Conservation (phyloP, 2,329 filamentous ascomycete species). For the Venturia oleaginea region DNA sequence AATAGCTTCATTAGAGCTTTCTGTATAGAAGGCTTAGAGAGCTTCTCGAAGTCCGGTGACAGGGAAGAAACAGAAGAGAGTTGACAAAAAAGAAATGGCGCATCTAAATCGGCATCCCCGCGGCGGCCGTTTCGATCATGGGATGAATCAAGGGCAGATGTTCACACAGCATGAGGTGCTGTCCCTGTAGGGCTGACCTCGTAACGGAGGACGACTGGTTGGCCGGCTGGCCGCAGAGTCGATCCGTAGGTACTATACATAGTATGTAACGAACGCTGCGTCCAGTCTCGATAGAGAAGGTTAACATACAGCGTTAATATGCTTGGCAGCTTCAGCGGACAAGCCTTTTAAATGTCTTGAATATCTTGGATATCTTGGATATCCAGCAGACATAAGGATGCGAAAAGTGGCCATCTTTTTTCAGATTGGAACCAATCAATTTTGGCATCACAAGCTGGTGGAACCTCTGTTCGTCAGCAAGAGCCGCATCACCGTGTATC, state of each 20-base stretch:
- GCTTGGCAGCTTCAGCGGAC: background rate
- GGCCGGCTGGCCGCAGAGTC: background rate
- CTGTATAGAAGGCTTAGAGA: background rate
- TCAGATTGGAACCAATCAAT: background rate
- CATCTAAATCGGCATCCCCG: background rate
- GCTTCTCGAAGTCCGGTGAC: background rate
- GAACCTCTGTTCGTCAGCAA: background rate
- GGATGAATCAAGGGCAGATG: background rate
- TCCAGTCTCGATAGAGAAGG: background rate
- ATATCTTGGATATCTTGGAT: background rate
- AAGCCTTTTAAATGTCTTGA: background rate
- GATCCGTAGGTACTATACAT: background rate
- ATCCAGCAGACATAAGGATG: background rate
- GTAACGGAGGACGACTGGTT: background rate
- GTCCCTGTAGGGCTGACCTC: slow-evolving; percentile 1
- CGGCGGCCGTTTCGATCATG: background rate
- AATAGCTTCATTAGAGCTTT: background rate
- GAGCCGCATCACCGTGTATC: background rate
- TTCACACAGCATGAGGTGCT: background rate
- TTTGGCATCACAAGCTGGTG: background rate
- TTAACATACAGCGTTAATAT: background rate
- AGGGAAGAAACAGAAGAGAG: background rate
- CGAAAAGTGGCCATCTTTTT: background rate
- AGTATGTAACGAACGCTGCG: too few relatives aligned
- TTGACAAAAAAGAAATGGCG: background rate